Conservation (phyloP, 2,329 filamentous ascomycete genomes). For the Aureobasidium lini region DNA sequence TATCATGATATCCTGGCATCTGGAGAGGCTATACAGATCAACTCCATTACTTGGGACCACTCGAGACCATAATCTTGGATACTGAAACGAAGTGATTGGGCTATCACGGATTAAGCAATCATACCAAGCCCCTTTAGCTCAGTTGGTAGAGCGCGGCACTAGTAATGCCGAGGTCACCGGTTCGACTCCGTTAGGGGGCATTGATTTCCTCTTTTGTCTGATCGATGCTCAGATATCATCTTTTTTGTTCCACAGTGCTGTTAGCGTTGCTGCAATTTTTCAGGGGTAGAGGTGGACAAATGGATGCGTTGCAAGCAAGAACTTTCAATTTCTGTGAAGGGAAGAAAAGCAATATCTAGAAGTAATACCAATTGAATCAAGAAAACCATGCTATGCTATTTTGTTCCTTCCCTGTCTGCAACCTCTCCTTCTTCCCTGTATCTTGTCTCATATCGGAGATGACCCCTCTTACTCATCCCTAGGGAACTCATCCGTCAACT, state of each 20-base stretch:
- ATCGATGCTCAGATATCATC: background rate
- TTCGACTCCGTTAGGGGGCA: background rate
- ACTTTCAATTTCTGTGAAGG: too few species aligned
- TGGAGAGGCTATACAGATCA: too few species aligned
- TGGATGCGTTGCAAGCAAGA: background rate
- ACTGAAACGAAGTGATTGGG: too few species aligned
- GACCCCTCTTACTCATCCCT: slow-evolving; percentile 17
- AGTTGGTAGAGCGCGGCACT: background rate
- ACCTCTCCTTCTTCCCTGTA: background rate
- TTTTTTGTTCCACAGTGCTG: too few species aligned
- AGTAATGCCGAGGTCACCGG: too few species aligned
- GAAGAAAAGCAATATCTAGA: too few species aligned
- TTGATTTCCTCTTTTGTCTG: background rate
- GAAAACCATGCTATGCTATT: background rate
- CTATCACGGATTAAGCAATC: too few species aligned
- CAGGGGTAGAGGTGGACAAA: background rate
- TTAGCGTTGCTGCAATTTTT: too few species aligned
- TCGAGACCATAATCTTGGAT: too few species aligned
- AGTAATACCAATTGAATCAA: too few species aligned
- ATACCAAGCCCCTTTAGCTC: background rate
- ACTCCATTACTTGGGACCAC: too few species aligned
- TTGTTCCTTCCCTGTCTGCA: background rate
- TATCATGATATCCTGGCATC: too few species aligned
- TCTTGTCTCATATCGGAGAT: background rate
- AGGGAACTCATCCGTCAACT: slow-evolving; percentile 90